Percentiles rank a stretch among this genome's conserved stretches.
Conservation (phyloP, 768 basidiomycete genomes). For the Podaxis pistillaris region DNA sequence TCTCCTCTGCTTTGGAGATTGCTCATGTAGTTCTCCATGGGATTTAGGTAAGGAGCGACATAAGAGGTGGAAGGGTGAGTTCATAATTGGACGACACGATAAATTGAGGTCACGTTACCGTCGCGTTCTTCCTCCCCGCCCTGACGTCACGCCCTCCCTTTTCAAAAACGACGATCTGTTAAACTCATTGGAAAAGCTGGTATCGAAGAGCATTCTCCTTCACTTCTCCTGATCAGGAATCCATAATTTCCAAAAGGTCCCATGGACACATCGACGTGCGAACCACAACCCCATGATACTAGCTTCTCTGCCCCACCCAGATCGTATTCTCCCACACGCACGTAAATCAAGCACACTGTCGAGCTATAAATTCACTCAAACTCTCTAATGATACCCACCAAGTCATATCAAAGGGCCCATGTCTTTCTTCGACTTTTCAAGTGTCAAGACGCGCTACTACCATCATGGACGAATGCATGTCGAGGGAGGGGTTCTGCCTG, state of each 20-base stretch:
- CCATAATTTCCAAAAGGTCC: background rate
- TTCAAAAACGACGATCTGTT: too few relatives aligned
- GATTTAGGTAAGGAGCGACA: background rate
- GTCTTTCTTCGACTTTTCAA: constrained; percentile 6
- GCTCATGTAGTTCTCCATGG: background rate
- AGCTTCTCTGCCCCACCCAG: background rate
- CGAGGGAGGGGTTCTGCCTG: constrained; percentile 50
- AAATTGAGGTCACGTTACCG: constrained; percentile 12
- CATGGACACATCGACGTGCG: background rate
- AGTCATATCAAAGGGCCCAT: background rate
- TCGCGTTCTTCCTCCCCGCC: background rate
- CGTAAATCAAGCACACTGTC: background rate
- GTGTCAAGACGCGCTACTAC: constrained; percentile 36
- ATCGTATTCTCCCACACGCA: background rate
- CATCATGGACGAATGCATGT: constrained; percentile 55
- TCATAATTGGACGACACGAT: background rate
- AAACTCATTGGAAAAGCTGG: too few relatives aligned
- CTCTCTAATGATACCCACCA: background rate
- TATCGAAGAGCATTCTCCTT: background rate
- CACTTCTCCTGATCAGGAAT: background rate
- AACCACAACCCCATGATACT: background rate
- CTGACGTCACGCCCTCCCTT: background rate
- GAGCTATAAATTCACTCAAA: background rate
- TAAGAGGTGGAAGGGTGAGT: background rate
- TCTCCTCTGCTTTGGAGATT: background rate